Base-by-base conservation (phyloP, 768 basidiomycete species). In the Amanita jacksonii region DNA sequence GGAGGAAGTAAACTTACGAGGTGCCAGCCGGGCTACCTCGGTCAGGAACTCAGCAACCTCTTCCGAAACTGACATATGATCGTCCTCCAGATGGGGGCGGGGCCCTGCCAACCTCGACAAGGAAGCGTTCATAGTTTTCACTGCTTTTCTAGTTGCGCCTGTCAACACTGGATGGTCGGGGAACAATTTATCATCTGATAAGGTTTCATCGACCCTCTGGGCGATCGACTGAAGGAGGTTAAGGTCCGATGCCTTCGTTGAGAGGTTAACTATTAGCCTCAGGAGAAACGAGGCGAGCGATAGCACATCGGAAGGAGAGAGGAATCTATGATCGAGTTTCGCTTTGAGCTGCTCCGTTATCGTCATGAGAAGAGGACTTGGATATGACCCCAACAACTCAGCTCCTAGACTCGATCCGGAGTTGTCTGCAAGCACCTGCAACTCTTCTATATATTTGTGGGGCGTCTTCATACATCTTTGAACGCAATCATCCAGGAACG, bases 401-500 rank as follows among this genome's bases (percentile, higher is more conserved):
- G 31, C 19, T n/a, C 42, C 49, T 35, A 6, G 51, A 28, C 30
- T 54, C 5, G 42, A 54, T 41, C 23, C 12, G 19, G 25, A n/a
- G n/a, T 38, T 27, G 6, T 27, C 38, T 48, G 51, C 41, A 16
- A 77, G 55, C 0, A 60, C 54, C 5, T 70, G 58, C 49, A 81
- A 61, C 18, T 80, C 80, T 53, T 96, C 92, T 42, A 94, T 69
- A 56, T 94, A 97, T 22, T 77, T 74, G 57, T 91, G 86, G 0
- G 90, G 87, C 2, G 82, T 84, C 60, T 85, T 89, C 50, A 82
- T 56, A 52, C 83, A 91, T 13, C 87, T 72, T 46, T 84, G 81
- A 2, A 85, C 69, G 54, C 90, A 94, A 40, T 92, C 89, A 50
- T 97, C 93, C 8, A 96, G 53, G 63, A 96, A 91, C 0, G 61